phyloP scores from a whole-genome alignment of 2,329 filamentous ascomycete genomes.

The Coleophoma crateriformis region DNA sequence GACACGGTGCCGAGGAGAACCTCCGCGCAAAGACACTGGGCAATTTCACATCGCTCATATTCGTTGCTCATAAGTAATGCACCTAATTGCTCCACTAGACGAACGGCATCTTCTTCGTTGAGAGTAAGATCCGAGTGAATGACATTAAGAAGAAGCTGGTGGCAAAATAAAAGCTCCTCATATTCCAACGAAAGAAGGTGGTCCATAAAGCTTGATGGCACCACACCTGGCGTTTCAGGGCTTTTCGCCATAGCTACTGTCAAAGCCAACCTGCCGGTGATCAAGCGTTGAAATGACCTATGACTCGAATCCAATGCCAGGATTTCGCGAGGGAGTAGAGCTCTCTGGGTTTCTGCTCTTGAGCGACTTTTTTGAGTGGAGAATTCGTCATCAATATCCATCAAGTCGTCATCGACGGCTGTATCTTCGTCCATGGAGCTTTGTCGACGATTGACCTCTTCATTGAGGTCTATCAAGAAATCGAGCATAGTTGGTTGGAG shows the following conservation, averaged over 20 bases:
- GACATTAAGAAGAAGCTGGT: conserved; percentile 43
- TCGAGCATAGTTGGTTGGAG: conserved; percentile 15
- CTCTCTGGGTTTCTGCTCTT: conserved; percentile 28
- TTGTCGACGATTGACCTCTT: conserved; percentile 12
- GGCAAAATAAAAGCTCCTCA: conserved; percentile 49
- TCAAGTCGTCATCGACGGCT: conserved; percentile 41
- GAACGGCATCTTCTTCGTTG: conserved; percentile 37
- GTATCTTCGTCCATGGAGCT: conserved; percentile 7
- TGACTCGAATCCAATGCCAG: conserved; percentile 18
- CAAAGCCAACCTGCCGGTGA: conserved; percentile 17
- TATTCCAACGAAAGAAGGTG: conserved; percentile 41
- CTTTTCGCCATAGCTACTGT: conserved; percentile 12
- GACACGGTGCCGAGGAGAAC: conserved; percentile 48
- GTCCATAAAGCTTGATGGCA: conserved; percentile 46
- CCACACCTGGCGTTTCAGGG: conserved; percentile 28
- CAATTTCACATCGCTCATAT: conserved; percentile 70
- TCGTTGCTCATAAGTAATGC: conserved; percentile 48
- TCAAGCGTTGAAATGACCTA: conserved; percentile 17
- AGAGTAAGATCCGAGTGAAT: conserved; percentile 48
- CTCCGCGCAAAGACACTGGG: conserved; percentile 61
- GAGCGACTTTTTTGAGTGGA: conserved; percentile 51
- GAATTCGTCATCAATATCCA: conserved; percentile 64
- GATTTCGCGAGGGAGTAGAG: conserved; percentile 35
- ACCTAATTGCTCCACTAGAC: conserved; percentile 45
- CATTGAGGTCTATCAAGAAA: conserved; percentile 18